Evolutionary conservation across 345 rosid genomes (phyloP).

Genomic region (Diplotaxis tenuifolia): DNA sequence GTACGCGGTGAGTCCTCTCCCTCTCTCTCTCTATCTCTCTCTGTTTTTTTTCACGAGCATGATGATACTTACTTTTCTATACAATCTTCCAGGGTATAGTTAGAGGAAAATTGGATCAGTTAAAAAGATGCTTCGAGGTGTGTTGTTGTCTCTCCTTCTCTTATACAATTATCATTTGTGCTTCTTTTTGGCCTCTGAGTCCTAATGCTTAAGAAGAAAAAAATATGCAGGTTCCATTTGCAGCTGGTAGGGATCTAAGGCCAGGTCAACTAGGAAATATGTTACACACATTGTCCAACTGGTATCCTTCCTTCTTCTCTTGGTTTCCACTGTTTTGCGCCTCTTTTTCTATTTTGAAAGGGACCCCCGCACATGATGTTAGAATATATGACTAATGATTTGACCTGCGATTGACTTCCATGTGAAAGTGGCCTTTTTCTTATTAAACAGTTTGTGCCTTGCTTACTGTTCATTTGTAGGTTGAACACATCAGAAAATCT

Average conservation of each 20-base stretch:
- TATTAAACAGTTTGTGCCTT: neutral
- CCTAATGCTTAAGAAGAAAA: too few relatives aligned
- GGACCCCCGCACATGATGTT: neutral
- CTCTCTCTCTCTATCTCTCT: neutral
- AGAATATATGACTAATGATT: neutral
- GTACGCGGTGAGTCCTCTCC: conserved; percentile 71
- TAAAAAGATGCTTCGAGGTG: conserved; percentile 95
- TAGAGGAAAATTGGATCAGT: conserved; percentile 93
- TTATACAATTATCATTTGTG: neutral
- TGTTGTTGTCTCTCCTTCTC: conserved; percentile 9
- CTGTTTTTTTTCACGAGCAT: neutral
- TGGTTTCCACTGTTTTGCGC: neutral
- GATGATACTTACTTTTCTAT: conserved; percentile 6
- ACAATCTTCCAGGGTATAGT: conserved; percentile 69
- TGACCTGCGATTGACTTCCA: neutral
- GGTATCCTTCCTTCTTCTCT: conserved; percentile 44
- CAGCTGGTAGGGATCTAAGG: conserved; percentile 89
- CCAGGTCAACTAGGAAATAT: conserved; percentile 87
- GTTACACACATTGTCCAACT: conserved; percentile 74
- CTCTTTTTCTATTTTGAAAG: neutral
- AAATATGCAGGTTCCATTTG: conserved; percentile 72
- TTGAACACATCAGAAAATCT: conserved; percentile 71
- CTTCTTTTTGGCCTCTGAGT: neutral
- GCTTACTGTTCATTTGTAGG: conserved; percentile 31
- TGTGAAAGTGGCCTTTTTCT: neutral